Percentiles rank a stretch among this genome's conserved stretches.
phyloP scores from a whole-genome alignment of 1,284 basidiomycete genomes.

The Flammula alnicola region DNA sequence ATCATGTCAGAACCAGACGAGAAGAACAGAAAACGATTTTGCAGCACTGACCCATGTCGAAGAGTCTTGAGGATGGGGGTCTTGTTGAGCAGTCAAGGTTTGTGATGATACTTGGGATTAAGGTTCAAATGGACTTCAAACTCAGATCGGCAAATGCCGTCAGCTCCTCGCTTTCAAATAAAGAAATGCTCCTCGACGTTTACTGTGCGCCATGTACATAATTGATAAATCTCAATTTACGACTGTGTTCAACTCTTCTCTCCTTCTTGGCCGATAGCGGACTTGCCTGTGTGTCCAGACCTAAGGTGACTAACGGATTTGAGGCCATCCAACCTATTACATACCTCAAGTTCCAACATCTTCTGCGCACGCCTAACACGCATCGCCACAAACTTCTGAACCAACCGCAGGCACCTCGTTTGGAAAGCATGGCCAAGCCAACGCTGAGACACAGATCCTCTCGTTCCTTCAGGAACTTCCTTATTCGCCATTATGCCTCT shows the following conservation, averaged over 20 bases:
- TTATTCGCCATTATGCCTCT: constrained; percentile 30
- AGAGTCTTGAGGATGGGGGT: constrained; percentile 48
- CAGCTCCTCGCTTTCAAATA: not conserved
- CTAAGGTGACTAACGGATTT: too few relatives aligned
- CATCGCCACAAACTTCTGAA: not conserved
- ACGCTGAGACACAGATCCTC: not conserved
- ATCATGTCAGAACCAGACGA: constrained; percentile 13
- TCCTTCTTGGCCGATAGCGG: too few relatives aligned
- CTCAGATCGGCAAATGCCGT: constrained; percentile 36
- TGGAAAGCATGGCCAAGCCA: constrained; percentile 11
- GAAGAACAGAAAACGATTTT: constrained; percentile 20
- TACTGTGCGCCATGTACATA: not conserved
- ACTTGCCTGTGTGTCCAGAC: too few relatives aligned
- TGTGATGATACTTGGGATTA: constrained; percentile 47
- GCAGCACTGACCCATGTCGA: constrained; percentile 60
- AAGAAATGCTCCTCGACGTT: not conserved
- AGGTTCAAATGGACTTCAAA: constrained; percentile 39
- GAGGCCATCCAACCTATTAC: too few relatives aligned
- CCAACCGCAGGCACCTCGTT: too few relatives aligned
- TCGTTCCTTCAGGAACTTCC: not conserved
- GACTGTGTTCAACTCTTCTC: too few relatives aligned
- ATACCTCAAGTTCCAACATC: too few relatives aligned
- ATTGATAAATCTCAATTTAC: too few relatives aligned
- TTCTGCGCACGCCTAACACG: too few relatives aligned
- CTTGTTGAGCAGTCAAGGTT: constrained; percentile 39